Conservation (phyloP, 495 filamentous ascomycete species). For the Aspergillus funiculosus region DNA sequence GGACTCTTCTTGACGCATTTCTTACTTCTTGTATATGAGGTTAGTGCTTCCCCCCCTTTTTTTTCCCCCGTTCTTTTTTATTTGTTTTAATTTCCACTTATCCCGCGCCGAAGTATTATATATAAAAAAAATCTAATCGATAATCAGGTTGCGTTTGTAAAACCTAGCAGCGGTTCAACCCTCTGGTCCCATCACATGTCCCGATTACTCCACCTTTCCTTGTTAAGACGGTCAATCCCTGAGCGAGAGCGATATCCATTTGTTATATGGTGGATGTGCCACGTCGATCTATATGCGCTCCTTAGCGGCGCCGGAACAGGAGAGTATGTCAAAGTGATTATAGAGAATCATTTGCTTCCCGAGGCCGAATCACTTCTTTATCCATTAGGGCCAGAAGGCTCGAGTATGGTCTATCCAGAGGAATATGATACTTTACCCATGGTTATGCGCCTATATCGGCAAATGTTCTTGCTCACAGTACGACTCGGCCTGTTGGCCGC, state of each 20-base stretch:
- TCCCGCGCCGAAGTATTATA: too few relatives aligned
- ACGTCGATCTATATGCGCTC: conserved; percentile 53
- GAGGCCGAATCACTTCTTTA: conserved; percentile 31
- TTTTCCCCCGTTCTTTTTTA: too few relatives aligned
- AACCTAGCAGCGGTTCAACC: conserved; percentile 37
- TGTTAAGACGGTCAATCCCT: conserved; percentile 40
- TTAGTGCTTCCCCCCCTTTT: conserved; percentile 24
- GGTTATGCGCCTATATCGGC: conserved; percentile 41
- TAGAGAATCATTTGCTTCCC: conserved; percentile 47
- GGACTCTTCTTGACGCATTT: conserved; percentile 55
- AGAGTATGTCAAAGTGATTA: conserved; percentile 43
- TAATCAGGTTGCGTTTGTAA: conserved; percentile 42
- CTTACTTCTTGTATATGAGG: conserved; percentile 55
- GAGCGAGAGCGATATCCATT: conserved; percentile 46
- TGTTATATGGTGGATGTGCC: conserved; percentile 52
- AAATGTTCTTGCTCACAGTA: conserved; percentile 38
- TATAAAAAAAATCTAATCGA: not conserved
- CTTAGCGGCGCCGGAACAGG: conserved; percentile 49
- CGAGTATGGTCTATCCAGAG: conserved; percentile 31
- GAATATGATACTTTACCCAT: conserved; percentile 35
- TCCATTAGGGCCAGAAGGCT: conserved; percentile 22
- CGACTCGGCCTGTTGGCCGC: conserved; percentile 38
- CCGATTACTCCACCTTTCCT: conserved; percentile 47
- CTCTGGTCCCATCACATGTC: conserved; percentile 53
- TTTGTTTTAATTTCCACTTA: too few relatives aligned